Conservation (phyloP, 1,284 basidiomycete genomes). For the Pascua sp. region DNA sequence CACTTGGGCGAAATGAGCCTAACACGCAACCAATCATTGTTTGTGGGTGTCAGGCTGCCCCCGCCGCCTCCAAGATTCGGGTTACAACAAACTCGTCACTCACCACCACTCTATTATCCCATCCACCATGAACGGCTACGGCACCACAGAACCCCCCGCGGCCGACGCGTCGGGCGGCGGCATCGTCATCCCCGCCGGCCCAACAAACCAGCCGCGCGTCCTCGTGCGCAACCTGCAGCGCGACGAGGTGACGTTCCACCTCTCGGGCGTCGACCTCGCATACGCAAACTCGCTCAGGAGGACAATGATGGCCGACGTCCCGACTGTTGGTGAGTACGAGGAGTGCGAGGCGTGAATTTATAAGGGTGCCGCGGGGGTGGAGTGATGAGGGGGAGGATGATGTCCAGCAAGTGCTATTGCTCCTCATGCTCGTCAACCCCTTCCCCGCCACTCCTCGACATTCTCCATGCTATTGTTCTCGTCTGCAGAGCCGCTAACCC, state of each 20-base stretch:
- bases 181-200: slow-evolving; percentile 28
- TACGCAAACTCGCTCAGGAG: slow-evolving; percentile 85
- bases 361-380: not conserved
- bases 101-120: not conserved
- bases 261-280: slow-evolving; percentile 90
- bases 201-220: slow-evolving; percentile 41
- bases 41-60: no score
- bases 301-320: slow-evolving; percentile 91
- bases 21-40: no score
- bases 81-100: no score
- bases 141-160: not conserved
- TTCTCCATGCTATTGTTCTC: not conserved
- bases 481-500: not conserved
- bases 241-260: slow-evolving; percentile 78
- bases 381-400: not conserved
- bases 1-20: no score
- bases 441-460: not conserved
- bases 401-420: not conserved
- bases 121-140: slow-evolving; percentile 7
- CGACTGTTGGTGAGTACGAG: slow-evolving; percentile 74
- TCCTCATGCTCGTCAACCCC: not conserved
- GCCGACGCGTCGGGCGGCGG: not conserved
- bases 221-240: slow-evolving; percentile 57
- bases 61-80: no score
- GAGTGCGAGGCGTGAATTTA: not conserved